Evolutionary conservation across 1,284 basidiomycete species (phyloP).

Genomic region (Heterobasidion annosum): DNA sequence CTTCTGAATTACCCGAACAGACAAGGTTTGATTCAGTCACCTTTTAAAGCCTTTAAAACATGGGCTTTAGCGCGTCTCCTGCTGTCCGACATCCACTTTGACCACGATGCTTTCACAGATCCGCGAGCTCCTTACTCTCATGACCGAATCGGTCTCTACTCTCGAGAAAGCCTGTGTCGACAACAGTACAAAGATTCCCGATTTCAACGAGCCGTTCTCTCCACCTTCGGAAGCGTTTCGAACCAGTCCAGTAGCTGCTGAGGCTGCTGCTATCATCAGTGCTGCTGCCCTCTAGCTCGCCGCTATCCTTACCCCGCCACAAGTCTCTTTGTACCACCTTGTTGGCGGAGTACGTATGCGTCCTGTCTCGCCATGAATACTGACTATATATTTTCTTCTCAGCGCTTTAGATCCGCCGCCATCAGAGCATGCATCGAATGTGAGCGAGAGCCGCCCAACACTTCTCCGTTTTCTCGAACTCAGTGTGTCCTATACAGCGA

Average conservation of each 20-base stretch:
- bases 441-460: neutral
- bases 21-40: neutral
- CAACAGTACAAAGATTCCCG: neutral
- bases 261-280: neutral
- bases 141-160: neutral
- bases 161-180: neutral
- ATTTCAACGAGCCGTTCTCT: neutral
- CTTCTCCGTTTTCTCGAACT: too few species aligned
- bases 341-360: neutral
- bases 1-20: neutral
- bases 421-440: neutral
- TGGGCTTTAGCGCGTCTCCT: too few species aligned
- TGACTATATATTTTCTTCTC: neutral
- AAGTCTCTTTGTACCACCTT: neutral
- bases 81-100: neutral
- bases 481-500: conserved; percentile 5
- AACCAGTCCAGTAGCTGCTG: neutral
- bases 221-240: neutral
- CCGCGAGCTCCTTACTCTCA: neutral
- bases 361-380: neutral
- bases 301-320: neutral
- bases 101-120: neutral
- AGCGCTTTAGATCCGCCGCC: neutral
- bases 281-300: neutral
- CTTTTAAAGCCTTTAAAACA: too few species aligned